phyloP scores from a whole-genome alignment of 495 filamentous ascomycete species.

The Barbatosphaeria neglecta region DNA sequence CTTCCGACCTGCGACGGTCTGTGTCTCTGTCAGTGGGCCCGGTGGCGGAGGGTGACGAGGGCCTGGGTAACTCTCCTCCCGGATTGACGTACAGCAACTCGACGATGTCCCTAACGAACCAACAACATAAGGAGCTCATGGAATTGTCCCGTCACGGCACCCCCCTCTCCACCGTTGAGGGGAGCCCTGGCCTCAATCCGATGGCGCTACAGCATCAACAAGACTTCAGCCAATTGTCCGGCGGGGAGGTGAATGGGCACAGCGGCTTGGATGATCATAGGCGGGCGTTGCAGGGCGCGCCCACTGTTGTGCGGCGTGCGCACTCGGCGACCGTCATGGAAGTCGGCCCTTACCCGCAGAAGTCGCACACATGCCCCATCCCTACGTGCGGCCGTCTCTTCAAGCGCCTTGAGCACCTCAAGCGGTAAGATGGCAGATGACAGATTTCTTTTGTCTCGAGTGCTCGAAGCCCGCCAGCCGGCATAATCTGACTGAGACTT shows the following conservation, averaged over 20 bases:
- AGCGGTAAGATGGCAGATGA: slow-evolving; percentile 71
- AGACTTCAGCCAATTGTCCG: slow-evolving; percentile 54
- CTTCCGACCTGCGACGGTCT: slow-evolving; percentile 82
- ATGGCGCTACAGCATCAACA: slow-evolving; percentile 52
- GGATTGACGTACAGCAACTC: slow-evolving; percentile 55
- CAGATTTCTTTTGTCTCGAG: slow-evolving; percentile 34
- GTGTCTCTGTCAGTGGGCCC: slow-evolving; percentile 84
- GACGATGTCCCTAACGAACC: slow-evolving; percentile 37
- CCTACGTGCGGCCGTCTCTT: slow-evolving; percentile 94
- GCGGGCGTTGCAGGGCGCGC: slow-evolving; percentile 48
- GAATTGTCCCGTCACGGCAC: slow-evolving; percentile 82
- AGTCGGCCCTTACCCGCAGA: slow-evolving; percentile 89
- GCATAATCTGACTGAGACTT: slow-evolving; percentile 39
- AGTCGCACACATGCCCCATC: slow-evolving; percentile 97
- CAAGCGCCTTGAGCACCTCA: slow-evolving; percentile 97
- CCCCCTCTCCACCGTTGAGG: slow-evolving; percentile 69
- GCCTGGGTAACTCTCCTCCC: slow-evolving; percentile 55
- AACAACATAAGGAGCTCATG: slow-evolving; percentile 66
- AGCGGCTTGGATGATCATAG: slow-evolving; percentile 49
- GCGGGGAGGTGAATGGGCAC: slow-evolving; percentile 36
- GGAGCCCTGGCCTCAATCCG: slow-evolving; percentile 59
- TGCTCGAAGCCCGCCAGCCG: slow-evolving; percentile 16
- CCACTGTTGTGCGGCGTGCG: slow-evolving; percentile 73
- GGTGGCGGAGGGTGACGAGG: slow-evolving; percentile 64
- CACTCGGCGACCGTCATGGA: slow-evolving; percentile 95